phyloP scores from a whole-genome alignment of 768 basidiomycete genomes.

The Leccinum aurantiacum region DNA sequence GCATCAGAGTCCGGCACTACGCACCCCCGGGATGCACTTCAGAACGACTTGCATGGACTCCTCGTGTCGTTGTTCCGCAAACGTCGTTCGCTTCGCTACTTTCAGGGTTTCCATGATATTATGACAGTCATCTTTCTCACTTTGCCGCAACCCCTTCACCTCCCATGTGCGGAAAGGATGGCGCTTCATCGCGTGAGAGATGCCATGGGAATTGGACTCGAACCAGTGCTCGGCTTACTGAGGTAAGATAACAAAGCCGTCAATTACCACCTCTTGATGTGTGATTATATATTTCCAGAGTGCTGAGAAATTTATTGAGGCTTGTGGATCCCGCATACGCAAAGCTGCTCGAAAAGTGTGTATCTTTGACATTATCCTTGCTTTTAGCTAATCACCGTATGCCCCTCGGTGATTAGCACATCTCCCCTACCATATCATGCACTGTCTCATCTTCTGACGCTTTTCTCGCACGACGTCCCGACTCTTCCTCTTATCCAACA shows the following conservation, averaged over 20 bases:
- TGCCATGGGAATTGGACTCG: conserved; percentile 83
- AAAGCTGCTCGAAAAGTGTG: conserved; percentile 64
- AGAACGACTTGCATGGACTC: conserved; percentile 66
- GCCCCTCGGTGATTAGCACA: conserved; percentile 40
- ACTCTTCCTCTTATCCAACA: conserved; percentile 88
- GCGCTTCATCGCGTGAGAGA: conserved; percentile 58
- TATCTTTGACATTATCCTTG: conserved; percentile 2
- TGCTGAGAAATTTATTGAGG: conserved; percentile 71
- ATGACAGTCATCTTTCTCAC: conserved; percentile 81
- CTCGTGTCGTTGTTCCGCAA: conserved; percentile 75
- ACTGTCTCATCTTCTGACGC: conserved; percentile 83
- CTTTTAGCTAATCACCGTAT: background rate
- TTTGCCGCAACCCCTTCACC: conserved; percentile 57
- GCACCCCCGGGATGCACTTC: conserved; percentile 48
- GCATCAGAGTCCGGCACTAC: conserved; percentile 19
- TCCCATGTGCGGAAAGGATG: conserved; percentile 47
- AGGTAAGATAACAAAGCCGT: conserved; percentile 40
- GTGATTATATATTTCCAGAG: conserved; percentile 38
- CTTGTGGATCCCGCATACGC: conserved; percentile 72
- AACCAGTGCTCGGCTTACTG: conserved; percentile 80
- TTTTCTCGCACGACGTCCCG: conserved; percentile 91
- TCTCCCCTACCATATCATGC: conserved; percentile 88
- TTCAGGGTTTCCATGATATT: conserved; percentile 94
- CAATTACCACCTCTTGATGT: background rate
- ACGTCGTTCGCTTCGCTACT: conserved; percentile 75